Evolutionary conservation across 805 yeast species (phyloP).

Genomic region (Debaryomyces hansenii): DNA sequence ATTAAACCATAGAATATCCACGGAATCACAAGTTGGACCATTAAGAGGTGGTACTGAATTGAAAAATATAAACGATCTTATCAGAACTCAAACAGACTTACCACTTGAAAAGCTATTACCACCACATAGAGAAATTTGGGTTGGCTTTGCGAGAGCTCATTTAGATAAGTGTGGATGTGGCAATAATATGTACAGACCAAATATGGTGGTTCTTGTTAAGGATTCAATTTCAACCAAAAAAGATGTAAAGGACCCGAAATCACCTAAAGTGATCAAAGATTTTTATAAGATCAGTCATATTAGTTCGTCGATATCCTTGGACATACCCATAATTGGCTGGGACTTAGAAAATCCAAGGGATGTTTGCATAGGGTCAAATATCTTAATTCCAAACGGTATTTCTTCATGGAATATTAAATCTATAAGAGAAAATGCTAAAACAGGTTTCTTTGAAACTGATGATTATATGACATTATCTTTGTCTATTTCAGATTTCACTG

Average conservation of each 20-base stretch:
- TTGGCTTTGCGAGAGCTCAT: constrained; percentile 43
- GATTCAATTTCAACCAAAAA: constrained; percentile 7
- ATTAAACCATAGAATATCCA: constrained; percentile 8
- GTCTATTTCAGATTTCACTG: constrained; percentile 38
- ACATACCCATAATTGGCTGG: constrained; percentile 31
- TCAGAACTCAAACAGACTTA: constrained; percentile 14
- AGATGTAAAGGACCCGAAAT: background rate
- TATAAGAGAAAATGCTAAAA: constrained; percentile 7
- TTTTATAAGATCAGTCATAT: constrained; percentile 28
- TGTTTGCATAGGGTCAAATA: constrained; percentile 28
- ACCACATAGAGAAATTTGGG: constrained; percentile 31
- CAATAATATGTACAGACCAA: constrained; percentile 38
- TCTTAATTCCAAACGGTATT: constrained; percentile 37
- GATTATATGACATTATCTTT: constrained; percentile 35
- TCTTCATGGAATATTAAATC: constrained; percentile 21
- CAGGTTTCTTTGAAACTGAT: constrained; percentile 7
- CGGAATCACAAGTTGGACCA: constrained; percentile 23
- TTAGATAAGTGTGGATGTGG: constrained; percentile 41
- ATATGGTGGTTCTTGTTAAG: constrained; percentile 28
- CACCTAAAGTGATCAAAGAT: constrained; percentile 9
- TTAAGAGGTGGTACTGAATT: constrained; percentile 39
- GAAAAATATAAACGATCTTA: constrained; percentile 19
- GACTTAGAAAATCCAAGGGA: constrained; percentile 18
- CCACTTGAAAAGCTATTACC: constrained; percentile 15
- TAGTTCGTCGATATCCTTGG: constrained; percentile 29